These are phyloP conservation scores for Plenodomus biglobosus DNA, from an alignment of 2,329 filamentous ascomycete species.

Conservation along the genomic window DNA sequence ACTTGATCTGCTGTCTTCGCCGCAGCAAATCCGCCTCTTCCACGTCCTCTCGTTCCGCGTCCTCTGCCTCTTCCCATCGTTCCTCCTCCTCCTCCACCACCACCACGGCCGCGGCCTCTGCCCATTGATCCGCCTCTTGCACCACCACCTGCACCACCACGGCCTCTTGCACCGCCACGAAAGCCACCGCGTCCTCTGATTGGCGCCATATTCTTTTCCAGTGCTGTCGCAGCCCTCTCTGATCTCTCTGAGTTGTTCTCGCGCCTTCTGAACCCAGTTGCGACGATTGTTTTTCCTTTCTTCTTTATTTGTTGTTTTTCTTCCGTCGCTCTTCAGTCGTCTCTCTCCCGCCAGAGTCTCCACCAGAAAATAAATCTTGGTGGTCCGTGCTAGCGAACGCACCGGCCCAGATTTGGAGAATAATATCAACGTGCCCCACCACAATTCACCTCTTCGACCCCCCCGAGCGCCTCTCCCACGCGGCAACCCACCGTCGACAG, in stretches of 20 bases:
- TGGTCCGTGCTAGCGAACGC: constrained; percentile 37
- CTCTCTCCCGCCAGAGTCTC: constrained; percentile 4
- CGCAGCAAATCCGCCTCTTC: constrained; percentile 27
- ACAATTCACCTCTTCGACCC: constrained; percentile 18
- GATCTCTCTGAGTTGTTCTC: background rate
- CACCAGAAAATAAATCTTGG: constrained; percentile 20
- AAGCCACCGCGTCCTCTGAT: constrained; percentile 12
- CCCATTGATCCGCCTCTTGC: constrained; percentile 22
- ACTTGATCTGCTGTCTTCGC: constrained; percentile 32
- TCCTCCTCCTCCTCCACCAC: constrained; percentile 1
- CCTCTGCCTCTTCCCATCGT: constrained; percentile 8
- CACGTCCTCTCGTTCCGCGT: constrained; percentile 6
- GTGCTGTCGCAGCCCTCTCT: background rate
- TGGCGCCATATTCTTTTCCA: constrained; percentile 14
- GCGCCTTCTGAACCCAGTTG: constrained; percentile 28
- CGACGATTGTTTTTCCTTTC: background rate
- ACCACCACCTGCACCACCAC: background rate
- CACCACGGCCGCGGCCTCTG: constrained; percentile 11
- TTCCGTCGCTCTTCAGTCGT: too few relatives aligned
- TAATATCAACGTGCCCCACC: constrained; percentile 33
- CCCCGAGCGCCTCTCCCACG: constrained; percentile 14
- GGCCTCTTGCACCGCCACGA: constrained; percentile 7
- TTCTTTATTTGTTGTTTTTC: too few relatives aligned
- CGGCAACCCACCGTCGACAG: constrained; percentile 9
- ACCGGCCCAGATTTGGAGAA: constrained; percentile 37